A percentile compares a stretch with the other conserved stretches of the same genome.
Evolutionary conservation across 2,329 filamentous ascomycete genomes (phyloP).

Genomic region (Diaporthe amygdali): DNA sequence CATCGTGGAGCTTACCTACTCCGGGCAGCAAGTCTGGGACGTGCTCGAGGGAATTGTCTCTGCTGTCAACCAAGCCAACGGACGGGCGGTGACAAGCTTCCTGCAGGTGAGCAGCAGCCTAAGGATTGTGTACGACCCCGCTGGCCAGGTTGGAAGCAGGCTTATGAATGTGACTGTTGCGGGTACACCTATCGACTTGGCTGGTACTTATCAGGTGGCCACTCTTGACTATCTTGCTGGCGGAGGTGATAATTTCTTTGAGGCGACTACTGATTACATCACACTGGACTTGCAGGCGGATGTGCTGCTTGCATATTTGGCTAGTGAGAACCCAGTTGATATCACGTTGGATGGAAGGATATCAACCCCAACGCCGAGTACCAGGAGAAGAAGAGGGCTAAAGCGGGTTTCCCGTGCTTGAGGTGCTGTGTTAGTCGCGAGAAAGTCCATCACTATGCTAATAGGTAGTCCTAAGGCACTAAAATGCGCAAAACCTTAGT

Average conservation of each 20-base stretch:
- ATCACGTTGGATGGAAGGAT: conserved; percentile 48
- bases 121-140: conserved; percentile 61
- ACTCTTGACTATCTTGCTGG: conserved; percentile 68
- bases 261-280: conserved; percentile 38
- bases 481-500: too few relatives aligned
- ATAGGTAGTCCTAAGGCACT: too few relatives aligned
- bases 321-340: conserved; percentile 41
- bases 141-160: conserved; percentile 51
- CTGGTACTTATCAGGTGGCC: conserved; percentile 57
- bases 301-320: conserved; percentile 50
- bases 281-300: conserved; percentile 56
- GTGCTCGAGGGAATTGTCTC: conserved; percentile 65
- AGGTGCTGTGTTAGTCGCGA: too few relatives aligned
- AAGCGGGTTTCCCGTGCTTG: background rate
- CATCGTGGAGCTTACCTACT: conserved; percentile 61
- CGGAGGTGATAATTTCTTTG: conserved; percentile 66
- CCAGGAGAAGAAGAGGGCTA: background rate
- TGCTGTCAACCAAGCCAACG: conserved; percentile 59
- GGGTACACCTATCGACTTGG: conserved; percentile 51
- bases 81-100: conserved; percentile 58
- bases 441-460: background rate
- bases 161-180: conserved; percentile 59
- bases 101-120: conserved; percentile 66
- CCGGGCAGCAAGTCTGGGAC: conserved; percentile 59
- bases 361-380: background rate